Evolutionary conservation across 352 stramenopile species (phyloP).

Genomic region (Pilasporangium apinafurcum): DNA sequence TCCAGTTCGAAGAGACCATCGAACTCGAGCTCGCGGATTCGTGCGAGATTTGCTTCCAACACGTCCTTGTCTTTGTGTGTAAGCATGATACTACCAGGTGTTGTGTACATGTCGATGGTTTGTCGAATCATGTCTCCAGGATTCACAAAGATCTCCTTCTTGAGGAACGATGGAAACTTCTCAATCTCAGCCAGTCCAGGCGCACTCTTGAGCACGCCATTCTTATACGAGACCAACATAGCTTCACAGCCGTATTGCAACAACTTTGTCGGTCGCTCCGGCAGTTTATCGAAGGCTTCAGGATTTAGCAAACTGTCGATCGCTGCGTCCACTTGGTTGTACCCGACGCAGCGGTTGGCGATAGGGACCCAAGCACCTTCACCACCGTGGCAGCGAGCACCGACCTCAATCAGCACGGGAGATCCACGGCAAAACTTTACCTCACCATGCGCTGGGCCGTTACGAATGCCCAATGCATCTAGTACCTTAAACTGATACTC

Average conservation of each 20-base stretch:
- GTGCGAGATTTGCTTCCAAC: constrained; percentile 83
- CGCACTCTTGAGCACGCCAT: constrained; percentile 87
- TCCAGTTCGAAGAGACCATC: constrained; percentile 68
- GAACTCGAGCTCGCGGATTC: constrained; percentile 86
- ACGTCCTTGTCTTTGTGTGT: constrained; percentile 83
- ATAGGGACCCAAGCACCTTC: constrained; percentile 93
- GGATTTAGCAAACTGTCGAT: constrained; percentile 77
- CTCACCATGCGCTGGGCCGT: constrained; percentile 74
- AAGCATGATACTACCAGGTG: constrained; percentile 92
- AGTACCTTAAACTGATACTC: constrained; percentile 77
- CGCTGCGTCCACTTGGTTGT: constrained; percentile 91
- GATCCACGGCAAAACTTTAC: constrained; percentile 81
- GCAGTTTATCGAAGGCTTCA: constrained; percentile 49
- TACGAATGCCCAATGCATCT: constrained; percentile 64
- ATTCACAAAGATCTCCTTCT: constrained; percentile 86
- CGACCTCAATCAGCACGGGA: constrained; percentile 94
- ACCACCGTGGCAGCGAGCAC: constrained; percentile 93
- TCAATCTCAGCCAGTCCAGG: constrained; percentile 90
- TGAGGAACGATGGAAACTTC: constrained; percentile 89
- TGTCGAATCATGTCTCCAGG: constrained; percentile 79
- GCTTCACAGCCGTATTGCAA: constrained; percentile 89
- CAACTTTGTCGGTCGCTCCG: constrained; percentile 50
- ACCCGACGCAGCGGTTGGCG: constrained; percentile 87
- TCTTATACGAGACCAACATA: constrained; percentile 91
- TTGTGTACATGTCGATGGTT: constrained; percentile 94